Evolutionary conservation across 106 monocot species (phyloP).

Genomic region (Hemerocallis citrina): DNA sequence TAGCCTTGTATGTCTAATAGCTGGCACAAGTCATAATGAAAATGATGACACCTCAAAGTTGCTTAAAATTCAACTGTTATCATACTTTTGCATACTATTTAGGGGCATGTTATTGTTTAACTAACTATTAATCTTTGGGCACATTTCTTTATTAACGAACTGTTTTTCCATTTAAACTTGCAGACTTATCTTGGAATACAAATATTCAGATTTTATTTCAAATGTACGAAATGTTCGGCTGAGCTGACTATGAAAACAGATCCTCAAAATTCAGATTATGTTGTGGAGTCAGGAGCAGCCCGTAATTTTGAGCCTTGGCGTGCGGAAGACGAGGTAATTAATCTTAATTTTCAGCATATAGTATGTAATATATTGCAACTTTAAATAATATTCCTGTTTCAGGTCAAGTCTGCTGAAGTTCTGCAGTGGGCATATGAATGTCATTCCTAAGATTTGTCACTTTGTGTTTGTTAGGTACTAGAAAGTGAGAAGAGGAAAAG

Average conservation of each 20-base stretch:
- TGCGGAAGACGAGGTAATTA: slow-evolving; percentile 56
- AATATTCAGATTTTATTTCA: slow-evolving; percentile 89
- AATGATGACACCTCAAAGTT: too few species aligned
- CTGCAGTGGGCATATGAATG: background rate
- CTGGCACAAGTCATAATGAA: too few species aligned
- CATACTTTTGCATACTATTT: too few species aligned
- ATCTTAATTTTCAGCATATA: background rate
- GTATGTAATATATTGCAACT: background rate
- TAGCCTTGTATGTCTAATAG: too few species aligned
- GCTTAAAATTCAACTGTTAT: too few species aligned
- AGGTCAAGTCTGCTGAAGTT: background rate
- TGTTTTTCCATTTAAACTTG: slow-evolving; percentile 6
- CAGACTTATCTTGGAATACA: slow-evolving; percentile 96
- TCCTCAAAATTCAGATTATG: slow-evolving; percentile 86
- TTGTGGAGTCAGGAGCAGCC: slow-evolving; percentile 87
- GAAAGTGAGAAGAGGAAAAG: slow-evolving; percentile 63
- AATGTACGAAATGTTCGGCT: slow-evolving; percentile 85
- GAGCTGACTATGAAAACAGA: slow-evolving; percentile 86
- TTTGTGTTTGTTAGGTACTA: slow-evolving; percentile 24
- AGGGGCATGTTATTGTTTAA: background rate
- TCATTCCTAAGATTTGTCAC: background rate
- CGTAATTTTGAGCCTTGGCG: slow-evolving; percentile 99
- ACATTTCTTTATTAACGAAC: background rate
- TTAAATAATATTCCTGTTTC: too few species aligned
- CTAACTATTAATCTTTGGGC: background rate